A percentile compares a stretch with the other conserved stretches of the same genome.
phyloP scores from a whole-genome alignment of 2,329 filamentous ascomycete species.

The Claviceps sp. region DNA sequence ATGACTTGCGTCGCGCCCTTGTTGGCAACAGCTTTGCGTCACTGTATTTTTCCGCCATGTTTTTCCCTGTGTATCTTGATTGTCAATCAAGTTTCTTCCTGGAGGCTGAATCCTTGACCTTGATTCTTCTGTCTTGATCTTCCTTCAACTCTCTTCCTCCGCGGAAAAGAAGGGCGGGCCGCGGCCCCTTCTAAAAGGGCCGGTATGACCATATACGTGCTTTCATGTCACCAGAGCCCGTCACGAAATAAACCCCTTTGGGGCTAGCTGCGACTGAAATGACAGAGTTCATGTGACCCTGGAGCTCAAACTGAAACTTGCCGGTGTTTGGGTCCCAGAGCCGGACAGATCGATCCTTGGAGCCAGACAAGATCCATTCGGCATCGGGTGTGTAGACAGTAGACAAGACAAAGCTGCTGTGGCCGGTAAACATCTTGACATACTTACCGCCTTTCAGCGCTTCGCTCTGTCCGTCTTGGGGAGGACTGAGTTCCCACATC shows the following conservation, averaged over 20 bases:
- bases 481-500: constrained; percentile 87
- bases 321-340: constrained; percentile 97
- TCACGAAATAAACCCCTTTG: constrained; percentile 77
- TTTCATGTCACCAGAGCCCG: constrained; percentile 93
- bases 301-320: constrained; percentile 91
- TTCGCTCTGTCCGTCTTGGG: constrained; percentile 51
- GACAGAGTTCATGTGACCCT: constrained; percentile 97
- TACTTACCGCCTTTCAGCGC: constrained; percentile 79
- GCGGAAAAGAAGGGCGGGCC: too few species aligned
- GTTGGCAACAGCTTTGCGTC: not conserved
- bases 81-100: not conserved
- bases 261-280: constrained; percentile 95
- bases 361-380: constrained; percentile 91
- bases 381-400: constrained; percentile 94
- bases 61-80: not conserved
- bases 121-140: not conserved
- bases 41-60: not conserved
- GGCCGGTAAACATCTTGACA: constrained; percentile 91
- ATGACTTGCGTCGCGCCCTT: not conserved
- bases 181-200: constrained; percentile 23
- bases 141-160: not conserved
- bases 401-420: constrained; percentile 93
- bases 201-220: constrained; percentile 92
- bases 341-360: constrained; percentile 92
- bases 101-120: too few species aligned